Base-by-base conservation (phyloP, 1,284 basidiomycete species). In the Ustilago sp. region DNA sequence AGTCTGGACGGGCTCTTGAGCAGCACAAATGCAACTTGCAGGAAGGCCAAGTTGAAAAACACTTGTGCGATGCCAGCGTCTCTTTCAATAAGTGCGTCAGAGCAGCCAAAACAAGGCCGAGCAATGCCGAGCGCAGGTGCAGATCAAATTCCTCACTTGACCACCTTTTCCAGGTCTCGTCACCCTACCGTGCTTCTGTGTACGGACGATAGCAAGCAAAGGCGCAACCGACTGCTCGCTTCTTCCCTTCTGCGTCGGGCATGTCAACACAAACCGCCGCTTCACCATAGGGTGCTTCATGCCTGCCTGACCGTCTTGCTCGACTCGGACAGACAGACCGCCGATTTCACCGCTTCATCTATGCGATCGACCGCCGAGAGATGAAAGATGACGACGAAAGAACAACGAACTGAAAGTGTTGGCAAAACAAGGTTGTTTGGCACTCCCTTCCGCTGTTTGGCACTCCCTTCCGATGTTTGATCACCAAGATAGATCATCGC, bases 81-180 rank as follows among this genome's bases (percentile, higher is more conserved):
- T 52, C 50, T 4, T 35, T 52, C n/a, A 47, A 12, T 47, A 3
- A 1, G 28, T 50, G 48, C 48, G 48, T 50, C 48, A 32, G 13
- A 1, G 3, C 12, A 23, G 19, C 23, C 15, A 23, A 39, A 53
- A 60, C 15, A 31, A 60, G 45, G 47, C 65, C 65, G 65, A 67
- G 65, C 54, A 59, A 58, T 63, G 62, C 68, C 68, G 68, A 61
- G 63, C 35, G 32, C 28, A 39, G 45, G 67, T 69, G 67, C 67
- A 69, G 52, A 17, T 52, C 41, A 53, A 70, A 70, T 70, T 64
- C 68, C 68, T 64, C 38, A n/a, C 23, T 28, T 28, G 23, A 28
- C 19, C 6, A 15, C 12, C 28, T 12, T 38, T 50, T 50, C 19
- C 3, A 28, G 23, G 3, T 28, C 23, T 28, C 3, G 3, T 28